Base-by-base conservation (phyloP, 176 grass and related monocot genomes). In the Oryza punctata region DNA sequence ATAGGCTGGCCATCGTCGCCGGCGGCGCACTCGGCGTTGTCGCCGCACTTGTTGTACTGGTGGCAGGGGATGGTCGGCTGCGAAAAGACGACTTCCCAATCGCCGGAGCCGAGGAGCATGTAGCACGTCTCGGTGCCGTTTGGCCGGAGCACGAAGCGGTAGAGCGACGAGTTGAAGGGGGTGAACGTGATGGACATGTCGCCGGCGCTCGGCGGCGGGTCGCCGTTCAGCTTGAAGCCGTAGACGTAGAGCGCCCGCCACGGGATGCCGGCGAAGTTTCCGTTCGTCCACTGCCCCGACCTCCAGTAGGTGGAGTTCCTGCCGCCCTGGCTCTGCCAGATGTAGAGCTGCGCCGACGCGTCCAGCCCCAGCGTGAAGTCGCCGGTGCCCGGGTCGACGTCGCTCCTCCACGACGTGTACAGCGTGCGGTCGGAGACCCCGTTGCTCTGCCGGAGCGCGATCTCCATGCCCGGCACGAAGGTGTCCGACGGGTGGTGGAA, bases 331-430 rank as follows among this genome's bases (percentile, higher is more conserved):
- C 44, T 27, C 10, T 2, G 3, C 93, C 90, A 94, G 50, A 94
- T 68, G 82, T 85, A 88, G 84, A 94, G 88, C 85, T 94, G 93
- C 69, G 82, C 86, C 65, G 93, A 94, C 29, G 89, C 85, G 82
- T 94, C 93, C 0, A 88, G 68, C 13, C 90, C 89, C 12, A 94
- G 82, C 26, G 93, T 90, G 82, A 87, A 94, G 78, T 81, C 23
- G 6, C 93, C 93, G 18, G 76, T 8, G 5, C 57, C 38, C 26
- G 93, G 93, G 78, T 94, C 90, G 10, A 49, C 66, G n/a, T 76
- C 1, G 65, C 66, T 78, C 65, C 80, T 78, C 93, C 93, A 94
- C 65, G 93, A 94, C 16, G 75, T 80, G 72, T 90, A 90, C 70
- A 90, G 70, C 23, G 84, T 90, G 29, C 82, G 79, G 24, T 12